A percentile compares a stretch with the other conserved stretches of the same genome.
Evolutionary conservation across 176 grass and related monocot genomes (phyloP).

Genomic region (Eleusine indica): DNA sequence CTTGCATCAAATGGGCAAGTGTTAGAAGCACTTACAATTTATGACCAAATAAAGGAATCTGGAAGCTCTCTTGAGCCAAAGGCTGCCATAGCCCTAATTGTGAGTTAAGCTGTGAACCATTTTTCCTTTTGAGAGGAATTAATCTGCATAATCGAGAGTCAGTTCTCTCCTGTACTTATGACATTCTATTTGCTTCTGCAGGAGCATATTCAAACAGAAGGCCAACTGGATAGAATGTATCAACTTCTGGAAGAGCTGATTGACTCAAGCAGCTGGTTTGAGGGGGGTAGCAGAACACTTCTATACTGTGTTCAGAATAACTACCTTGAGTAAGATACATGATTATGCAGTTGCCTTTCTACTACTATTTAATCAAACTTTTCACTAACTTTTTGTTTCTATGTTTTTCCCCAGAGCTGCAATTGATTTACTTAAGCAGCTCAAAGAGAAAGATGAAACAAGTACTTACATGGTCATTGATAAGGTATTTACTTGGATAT

Average conservation of each 20-base stretch:
- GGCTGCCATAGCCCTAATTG: constrained; percentile 71
- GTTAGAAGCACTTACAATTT: constrained; percentile 66
- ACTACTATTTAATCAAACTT: constrained; percentile 39
- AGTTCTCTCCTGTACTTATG: constrained; percentile 34
- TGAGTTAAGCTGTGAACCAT: constrained; percentile 48
- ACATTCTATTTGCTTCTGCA: constrained; percentile 42
- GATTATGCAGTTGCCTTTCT: constrained; percentile 41
- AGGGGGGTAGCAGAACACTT: constrained; percentile 72
- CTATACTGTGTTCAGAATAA: constrained; percentile 73
- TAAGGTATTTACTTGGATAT: constrained; percentile 56
- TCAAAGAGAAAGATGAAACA: constrained; percentile 67
- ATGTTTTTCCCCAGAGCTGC: constrained; percentile 53
- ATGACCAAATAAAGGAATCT: constrained; percentile 77
- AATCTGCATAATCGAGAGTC: constrained; percentile 19
- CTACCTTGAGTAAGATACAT: constrained; percentile 65
- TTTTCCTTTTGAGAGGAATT: constrained; percentile 11
- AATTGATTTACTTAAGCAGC: constrained; percentile 72
- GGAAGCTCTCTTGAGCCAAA: constrained; percentile 62
- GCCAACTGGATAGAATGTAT: constrained; percentile 71
- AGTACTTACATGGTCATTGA: constrained; percentile 70
- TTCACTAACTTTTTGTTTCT: constrained; percentile 24
- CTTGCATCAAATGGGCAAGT: constrained; percentile 80
- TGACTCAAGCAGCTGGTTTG: constrained; percentile 74
- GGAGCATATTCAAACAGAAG: constrained; percentile 81
- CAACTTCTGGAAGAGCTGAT: constrained; percentile 68